These are phyloP conservation scores for Hypholoma sublateritium DNA, from an alignment of 768 basidiomycete genomes.

Conservation along the genomic window DNA sequence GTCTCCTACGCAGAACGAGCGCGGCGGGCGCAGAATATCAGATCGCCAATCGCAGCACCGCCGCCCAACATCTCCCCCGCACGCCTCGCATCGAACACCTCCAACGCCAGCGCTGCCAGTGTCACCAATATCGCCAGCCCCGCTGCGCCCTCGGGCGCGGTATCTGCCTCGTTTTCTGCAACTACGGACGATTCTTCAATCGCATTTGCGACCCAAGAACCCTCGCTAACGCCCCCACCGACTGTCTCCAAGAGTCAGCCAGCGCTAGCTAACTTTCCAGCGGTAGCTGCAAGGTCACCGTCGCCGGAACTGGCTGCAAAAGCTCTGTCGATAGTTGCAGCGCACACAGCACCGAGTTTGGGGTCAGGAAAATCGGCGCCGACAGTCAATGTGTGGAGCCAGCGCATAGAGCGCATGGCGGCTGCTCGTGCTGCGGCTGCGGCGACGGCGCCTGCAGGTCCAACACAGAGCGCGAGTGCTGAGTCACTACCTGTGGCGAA, in stretches of 20 bases:
- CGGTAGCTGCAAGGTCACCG: neutral
- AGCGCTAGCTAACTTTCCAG: neutral
- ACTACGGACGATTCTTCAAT: too few species aligned
- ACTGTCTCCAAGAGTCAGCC: slow-evolving; percentile 1
- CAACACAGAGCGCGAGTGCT: neutral
- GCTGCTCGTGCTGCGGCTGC: slow-evolving; percentile 16
- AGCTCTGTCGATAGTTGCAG: slow-evolving; percentile 13
- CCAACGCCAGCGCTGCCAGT: neutral
- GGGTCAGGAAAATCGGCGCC: slow-evolving; percentile 4
- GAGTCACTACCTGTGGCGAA: slow-evolving; percentile 8
- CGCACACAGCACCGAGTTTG: neutral
- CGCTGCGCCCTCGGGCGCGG: neutral
- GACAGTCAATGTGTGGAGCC: slow-evolving; percentile 24
- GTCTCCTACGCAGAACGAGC: slow-evolving; percentile 60
- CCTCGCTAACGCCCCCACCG: too few species aligned
- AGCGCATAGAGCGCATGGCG: slow-evolving; percentile 24
- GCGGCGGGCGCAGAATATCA: slow-evolving; percentile 45
- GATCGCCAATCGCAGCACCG: slow-evolving; percentile 23
- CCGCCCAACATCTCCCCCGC: slow-evolving; percentile 7
- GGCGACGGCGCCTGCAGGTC: neutral
- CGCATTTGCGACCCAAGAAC: too few species aligned
- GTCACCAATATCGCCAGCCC: neutral
- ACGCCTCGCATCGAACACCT: neutral
- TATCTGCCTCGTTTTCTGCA: neutral
- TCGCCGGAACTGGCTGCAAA: slow-evolving; percentile 11